A percentile compares a stretch with the other conserved stretches of the same genome.
phyloP scores from a whole-genome alignment of 306 rosid genomes.

The Erythrophleum fordii region DNA sequence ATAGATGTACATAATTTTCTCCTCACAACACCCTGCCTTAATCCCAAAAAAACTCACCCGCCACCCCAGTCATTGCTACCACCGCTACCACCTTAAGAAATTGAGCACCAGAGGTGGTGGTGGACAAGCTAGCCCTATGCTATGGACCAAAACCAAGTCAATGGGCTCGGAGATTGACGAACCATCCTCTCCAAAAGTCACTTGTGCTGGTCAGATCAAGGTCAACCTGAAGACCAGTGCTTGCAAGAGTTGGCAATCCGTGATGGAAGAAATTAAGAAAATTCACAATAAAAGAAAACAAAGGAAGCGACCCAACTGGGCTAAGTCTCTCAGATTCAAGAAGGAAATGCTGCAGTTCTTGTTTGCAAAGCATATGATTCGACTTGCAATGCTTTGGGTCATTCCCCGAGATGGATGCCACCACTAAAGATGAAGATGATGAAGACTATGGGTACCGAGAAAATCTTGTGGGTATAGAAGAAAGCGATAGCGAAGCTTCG shows the following conservation, averaged over 20 bases:
- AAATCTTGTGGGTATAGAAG: slow-evolving; percentile 40
- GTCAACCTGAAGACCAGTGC: slow-evolving; percentile 58
- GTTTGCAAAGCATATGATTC: slow-evolving; percentile 65
- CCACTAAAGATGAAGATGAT: slow-evolving; percentile 61
- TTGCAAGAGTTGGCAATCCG: slow-evolving; percentile 86
- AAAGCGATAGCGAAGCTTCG: slow-evolving; percentile 49
- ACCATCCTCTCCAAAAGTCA: slow-evolving; percentile 95
- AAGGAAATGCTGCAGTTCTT: slow-evolving; percentile 85
- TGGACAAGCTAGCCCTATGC: slow-evolving; percentile 65
- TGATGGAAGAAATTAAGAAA: slow-evolving; percentile 95
- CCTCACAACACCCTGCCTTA: too few relatives aligned
- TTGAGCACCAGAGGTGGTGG: slow-evolving; percentile 45
- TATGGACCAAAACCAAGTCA: slow-evolving; percentile 79
- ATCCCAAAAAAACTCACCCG: too few relatives aligned
- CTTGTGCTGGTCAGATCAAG: slow-evolving; percentile 95
- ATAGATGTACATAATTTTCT: too few relatives aligned
- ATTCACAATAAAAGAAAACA: slow-evolving; percentile 62
- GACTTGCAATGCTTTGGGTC: slow-evolving; percentile 82
- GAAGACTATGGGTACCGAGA: slow-evolving; percentile 40
- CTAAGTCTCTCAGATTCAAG: slow-evolving; percentile 71
- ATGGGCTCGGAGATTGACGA: slow-evolving; percentile 66
- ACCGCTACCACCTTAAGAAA: slow-evolving; percentile 53
- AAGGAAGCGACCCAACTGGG: slow-evolving; percentile 64
- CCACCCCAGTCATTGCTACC: too few relatives aligned
- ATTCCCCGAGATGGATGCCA: slow-evolving; percentile 53